Conservation (phyloP, 257 asterid species). For the Striga asiatica region DNA sequence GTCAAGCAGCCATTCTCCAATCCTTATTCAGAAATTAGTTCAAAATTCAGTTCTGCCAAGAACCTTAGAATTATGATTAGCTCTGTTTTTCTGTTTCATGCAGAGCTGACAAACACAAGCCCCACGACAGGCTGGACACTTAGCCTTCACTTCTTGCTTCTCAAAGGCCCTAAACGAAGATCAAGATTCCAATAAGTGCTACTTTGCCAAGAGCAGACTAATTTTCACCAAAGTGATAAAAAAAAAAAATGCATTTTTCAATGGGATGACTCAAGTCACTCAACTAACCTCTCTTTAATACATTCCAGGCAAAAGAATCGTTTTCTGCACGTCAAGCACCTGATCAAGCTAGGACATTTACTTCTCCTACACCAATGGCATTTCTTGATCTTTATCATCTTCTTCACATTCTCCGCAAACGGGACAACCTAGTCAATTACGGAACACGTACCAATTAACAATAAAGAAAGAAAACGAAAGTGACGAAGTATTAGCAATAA, state of each 20-base stretch:
- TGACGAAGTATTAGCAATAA: neutral
- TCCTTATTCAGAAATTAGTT: slow-evolving; percentile 1
- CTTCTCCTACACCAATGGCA: slow-evolving; percentile 90
- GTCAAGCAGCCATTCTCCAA: slow-evolving; percentile 18
- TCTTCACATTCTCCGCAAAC: slow-evolving; percentile 42
- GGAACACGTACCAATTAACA: slow-evolving; percentile 7
- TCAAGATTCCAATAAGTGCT: slow-evolving; percentile 13
- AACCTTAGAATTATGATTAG: slow-evolving; percentile 51
- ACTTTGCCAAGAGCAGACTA: slow-evolving; percentile 12
- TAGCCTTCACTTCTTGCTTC: slow-evolving; percentile 59
- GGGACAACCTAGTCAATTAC: slow-evolving; percentile 68
- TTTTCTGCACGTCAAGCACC: slow-evolving; percentile 69
- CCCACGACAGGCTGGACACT: slow-evolving; percentile 76
- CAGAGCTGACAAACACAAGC: slow-evolving; percentile 72
- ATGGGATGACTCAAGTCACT: no score
- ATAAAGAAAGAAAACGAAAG: no score
- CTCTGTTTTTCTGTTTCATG: slow-evolving; percentile 31
- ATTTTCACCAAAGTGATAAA: no score
- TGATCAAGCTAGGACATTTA: slow-evolving; percentile 36
- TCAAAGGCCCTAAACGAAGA: slow-evolving; percentile 41
- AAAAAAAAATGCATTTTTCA: no score
- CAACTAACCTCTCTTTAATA: slow-evolving; percentile 73
- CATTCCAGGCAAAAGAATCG: slow-evolving; percentile 74
- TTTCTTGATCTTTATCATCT: slow-evolving; percentile 42
- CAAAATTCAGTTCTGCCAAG: slow-evolving; percentile 19